These are phyloP conservation scores for Aplosporella prunicola DNA, from an alignment of 2,329 filamentous ascomycete species.

Conservation along the genomic window DNA sequence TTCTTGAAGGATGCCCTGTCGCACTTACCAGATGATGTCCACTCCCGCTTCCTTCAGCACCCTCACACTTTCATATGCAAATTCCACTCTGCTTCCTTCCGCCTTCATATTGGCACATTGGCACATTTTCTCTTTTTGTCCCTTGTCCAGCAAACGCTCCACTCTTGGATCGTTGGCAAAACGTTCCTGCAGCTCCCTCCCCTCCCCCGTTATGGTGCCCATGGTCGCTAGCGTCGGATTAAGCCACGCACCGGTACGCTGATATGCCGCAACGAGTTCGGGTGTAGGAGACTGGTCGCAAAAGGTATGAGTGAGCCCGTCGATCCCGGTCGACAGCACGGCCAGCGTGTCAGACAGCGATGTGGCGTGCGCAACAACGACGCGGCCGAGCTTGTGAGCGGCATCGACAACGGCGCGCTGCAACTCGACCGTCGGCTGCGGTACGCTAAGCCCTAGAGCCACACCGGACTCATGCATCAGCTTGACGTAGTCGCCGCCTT, in stretches of 20 bases:
- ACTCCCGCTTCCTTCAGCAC: constrained; percentile 31
- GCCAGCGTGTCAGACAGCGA: constrained; percentile 33
- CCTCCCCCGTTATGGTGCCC: constrained; percentile 33
- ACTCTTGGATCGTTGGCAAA: constrained; percentile 34
- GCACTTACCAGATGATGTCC: constrained; percentile 31
- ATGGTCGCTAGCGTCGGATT: constrained; percentile 35
- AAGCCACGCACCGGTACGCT: constrained; percentile 32
- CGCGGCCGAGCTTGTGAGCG: constrained; percentile 26
- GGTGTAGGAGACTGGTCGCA: constrained; percentile 30
- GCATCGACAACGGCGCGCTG: constrained; percentile 37
- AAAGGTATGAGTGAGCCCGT: constrained; percentile 37
- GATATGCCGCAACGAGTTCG: constrained; percentile 34
- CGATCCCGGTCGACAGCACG: constrained; percentile 32
- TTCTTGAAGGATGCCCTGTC: not conserved
- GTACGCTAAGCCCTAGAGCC: constrained; percentile 27
- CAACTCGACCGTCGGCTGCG: constrained; percentile 34
- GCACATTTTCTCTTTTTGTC: constrained; percentile 29
- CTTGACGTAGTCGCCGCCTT: constrained; percentile 42
- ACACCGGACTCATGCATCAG: constrained; percentile 42
- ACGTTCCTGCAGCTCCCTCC: constrained; percentile 27
- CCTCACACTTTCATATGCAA: constrained; percentile 35
- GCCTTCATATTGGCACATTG: constrained; percentile 32
- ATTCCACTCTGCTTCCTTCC: constrained; percentile 24
- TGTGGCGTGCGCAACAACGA: constrained; percentile 33
- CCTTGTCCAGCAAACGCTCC: constrained; percentile 24